Percentiles rank a stretch among this genome's conserved stretches.
Conservation (phyloP, 192 early-diverging fungal species). For the Coemansia brasiliensis region DNA sequence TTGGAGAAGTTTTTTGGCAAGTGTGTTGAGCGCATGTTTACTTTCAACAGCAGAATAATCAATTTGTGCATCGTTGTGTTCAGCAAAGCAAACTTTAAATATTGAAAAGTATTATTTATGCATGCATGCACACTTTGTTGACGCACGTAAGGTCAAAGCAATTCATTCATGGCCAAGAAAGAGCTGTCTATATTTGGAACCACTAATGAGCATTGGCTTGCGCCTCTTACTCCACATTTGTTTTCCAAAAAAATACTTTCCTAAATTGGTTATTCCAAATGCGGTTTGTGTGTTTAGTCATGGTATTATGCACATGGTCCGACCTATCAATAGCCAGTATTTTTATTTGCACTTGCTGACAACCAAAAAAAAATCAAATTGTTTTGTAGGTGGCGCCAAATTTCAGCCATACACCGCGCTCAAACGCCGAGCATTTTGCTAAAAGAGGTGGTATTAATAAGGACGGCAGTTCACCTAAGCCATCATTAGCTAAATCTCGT, state of each 20-base stretch:
- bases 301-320: not conserved
- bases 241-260: too few species aligned
- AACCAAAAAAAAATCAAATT: not conserved
- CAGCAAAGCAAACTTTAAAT: too few species aligned
- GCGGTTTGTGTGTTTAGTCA: too few species aligned
- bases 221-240: slow-evolving; percentile 9
- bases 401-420: not conserved
- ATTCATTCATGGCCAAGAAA: not conserved
- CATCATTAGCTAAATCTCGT: not conserved
- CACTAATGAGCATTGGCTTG: slow-evolving; percentile 2
- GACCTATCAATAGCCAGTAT: not conserved
- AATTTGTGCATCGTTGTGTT: too few species aligned
- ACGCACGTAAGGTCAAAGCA: slow-evolving; percentile 3
- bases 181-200: slow-evolving; percentile 1
- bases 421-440: slow-evolving; percentile 1
- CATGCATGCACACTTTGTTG: slow-evolving; percentile 6
- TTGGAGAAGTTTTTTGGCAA: too few species aligned
- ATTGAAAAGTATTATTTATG: not conserved
- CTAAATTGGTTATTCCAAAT: too few species aligned
- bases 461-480: not conserved
- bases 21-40: too few species aligned
- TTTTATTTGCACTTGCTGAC: not conserved
- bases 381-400: slow-evolving; percentile 32
- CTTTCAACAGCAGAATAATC: too few species aligned
- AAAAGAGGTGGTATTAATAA: not conserved